Base-by-base conservation (phyloP, 2,329 filamentous ascomycete species). In the Penicillium sp. region DNA sequence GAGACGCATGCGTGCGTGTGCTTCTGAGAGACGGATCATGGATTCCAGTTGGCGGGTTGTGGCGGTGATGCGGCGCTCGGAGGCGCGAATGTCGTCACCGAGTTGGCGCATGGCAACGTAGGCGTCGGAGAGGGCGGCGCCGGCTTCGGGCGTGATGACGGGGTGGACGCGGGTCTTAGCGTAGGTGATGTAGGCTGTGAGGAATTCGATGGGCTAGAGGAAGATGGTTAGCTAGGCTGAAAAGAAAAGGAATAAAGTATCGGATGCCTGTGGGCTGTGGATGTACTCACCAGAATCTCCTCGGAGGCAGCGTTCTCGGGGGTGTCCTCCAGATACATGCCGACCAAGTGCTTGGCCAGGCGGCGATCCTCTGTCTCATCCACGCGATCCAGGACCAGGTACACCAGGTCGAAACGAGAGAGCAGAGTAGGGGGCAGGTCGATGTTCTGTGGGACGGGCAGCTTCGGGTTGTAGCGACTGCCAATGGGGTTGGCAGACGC, bases 401-500 rank as follows among this genome's bases (percentile, higher is more conserved):
- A 99, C 55, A 99, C 94, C 7, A 99, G 83, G 76, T 99, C 95
- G 75, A 99, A 99, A 83, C 95, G 90, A 5, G 93, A 97, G 56
- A 99, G 86, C 7, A 99, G 84, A 0, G 95, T 99, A 0, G 95
- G 95, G 0, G 95, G 95, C 9, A 99, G 87, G 73, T 99, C 95
- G 71, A 99, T 99, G 78, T 99, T 99, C 73, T 98, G 93, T 3
- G 95, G 95, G 15, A 99, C 95, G 0, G 95, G 93, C 26, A 99
- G 82, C 72, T 97, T 94, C 2, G 92, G 91, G 78, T 99, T 98
- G 82, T 99, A 99, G 75, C 96, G 93, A 80, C 92, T 97, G 71
- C 95, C 95, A 68, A 99, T 98, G 1, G 95, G 95, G 75, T 99
- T 99, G 78, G 95, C 95, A 12, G 94, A 98, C 17, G 95, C 95